Conservation (phyloP, 208 protist species). For the Leishmania guyanensis region DNA sequence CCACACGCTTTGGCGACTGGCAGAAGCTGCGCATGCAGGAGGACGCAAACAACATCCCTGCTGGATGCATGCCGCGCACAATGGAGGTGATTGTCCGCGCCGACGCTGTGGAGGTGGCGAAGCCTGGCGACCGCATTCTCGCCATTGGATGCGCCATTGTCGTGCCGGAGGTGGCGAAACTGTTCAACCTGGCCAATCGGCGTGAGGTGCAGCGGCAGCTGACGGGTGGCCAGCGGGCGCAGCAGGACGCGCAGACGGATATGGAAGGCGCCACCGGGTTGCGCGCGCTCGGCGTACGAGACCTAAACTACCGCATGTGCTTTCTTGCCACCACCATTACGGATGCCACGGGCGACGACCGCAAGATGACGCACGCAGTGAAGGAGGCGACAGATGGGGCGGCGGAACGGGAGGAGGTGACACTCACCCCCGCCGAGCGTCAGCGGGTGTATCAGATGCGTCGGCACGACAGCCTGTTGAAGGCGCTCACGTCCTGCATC, state of each 20-base stretch:
- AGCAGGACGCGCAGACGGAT: constrained; percentile 83
- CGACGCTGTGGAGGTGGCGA: constrained; percentile 98
- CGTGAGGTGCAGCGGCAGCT: constrained; percentile 89
- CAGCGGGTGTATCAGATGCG: constrained; percentile 86
- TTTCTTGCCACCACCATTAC: constrained; percentile 97
- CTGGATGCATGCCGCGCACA: constrained; percentile 96
- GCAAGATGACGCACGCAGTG: constrained; percentile 86
- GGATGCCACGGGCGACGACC: constrained; percentile 75
- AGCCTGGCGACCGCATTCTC: constrained; percentile 97
- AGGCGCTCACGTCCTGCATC: constrained; percentile 90
- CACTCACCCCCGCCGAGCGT: constrained; percentile 73
- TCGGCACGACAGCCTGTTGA: constrained; percentile 76
- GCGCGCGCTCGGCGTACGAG: constrained; percentile 97
- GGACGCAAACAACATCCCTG: constrained; percentile 95
- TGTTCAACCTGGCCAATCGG: constrained; percentile 85
- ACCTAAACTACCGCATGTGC: constrained; percentile 97
- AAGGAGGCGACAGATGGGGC: constrained; percentile 66
- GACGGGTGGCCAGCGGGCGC: constrained; percentile 70
- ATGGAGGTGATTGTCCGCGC: constrained; percentile 98
- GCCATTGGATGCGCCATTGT: constrained; percentile 98
- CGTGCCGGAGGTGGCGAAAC: constrained; percentile 97
- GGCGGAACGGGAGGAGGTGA: constrained; percentile 33
- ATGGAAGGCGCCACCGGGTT: constrained; percentile 95
- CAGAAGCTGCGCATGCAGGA: constrained; percentile 98
- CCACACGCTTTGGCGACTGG: constrained; percentile 97